phyloP scores from a whole-genome alignment of 352 stramenopile species.

The Globisporangium spiculum region DNA sequence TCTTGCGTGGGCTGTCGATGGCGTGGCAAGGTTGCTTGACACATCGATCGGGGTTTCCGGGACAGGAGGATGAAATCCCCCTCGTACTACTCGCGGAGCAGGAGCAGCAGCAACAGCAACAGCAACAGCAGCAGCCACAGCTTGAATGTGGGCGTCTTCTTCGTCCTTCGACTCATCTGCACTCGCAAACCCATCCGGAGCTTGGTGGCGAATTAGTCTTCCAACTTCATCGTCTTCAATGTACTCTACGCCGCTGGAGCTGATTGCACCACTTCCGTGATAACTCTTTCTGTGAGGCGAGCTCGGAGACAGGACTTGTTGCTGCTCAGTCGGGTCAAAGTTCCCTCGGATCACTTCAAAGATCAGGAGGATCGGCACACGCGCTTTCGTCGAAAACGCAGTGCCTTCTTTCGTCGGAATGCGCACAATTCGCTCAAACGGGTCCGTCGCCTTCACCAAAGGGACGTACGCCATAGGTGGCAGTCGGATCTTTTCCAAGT shows the following conservation, averaged over 20 bases:
- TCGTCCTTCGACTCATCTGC: slow-evolving; percentile 37
- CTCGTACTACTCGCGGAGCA: slow-evolving; percentile 21
- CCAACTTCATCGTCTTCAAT: slow-evolving; percentile 80
- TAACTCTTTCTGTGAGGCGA: slow-evolving; percentile 51
- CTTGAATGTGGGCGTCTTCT: slow-evolving; percentile 1
- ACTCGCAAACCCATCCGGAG: slow-evolving; percentile 49
- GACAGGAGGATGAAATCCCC: slow-evolving; percentile 21
- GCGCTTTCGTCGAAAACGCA: slow-evolving; percentile 84
- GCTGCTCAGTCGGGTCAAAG: slow-evolving; percentile 49
- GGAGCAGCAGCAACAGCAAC: slow-evolving; percentile 3
- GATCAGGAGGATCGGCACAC: slow-evolving; percentile 84
- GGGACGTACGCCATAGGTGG: slow-evolving; percentile 89
- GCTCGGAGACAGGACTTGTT: slow-evolving; percentile 45
- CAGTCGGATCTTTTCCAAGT: slow-evolving; percentile 80
- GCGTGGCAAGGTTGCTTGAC: slow-evolving; percentile 49
- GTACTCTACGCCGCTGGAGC: slow-evolving; percentile 60
- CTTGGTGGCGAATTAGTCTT: slow-evolving; percentile 65
- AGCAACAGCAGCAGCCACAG: not conserved
- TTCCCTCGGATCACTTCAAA: slow-evolving; percentile 87
- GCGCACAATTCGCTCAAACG: slow-evolving; percentile 84
- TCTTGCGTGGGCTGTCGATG: slow-evolving; percentile 29
- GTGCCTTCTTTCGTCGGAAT: slow-evolving; percentile 86
- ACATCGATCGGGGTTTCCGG: slow-evolving; percentile 74
- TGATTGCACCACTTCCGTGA: slow-evolving; percentile 28
- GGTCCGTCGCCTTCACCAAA: slow-evolving; percentile 83